A percentile compares a stretch with the other conserved stretches of the same genome.
Conservation (phyloP, 2,329 filamentous ascomycete species). For the Thelonectria olida region DNA sequence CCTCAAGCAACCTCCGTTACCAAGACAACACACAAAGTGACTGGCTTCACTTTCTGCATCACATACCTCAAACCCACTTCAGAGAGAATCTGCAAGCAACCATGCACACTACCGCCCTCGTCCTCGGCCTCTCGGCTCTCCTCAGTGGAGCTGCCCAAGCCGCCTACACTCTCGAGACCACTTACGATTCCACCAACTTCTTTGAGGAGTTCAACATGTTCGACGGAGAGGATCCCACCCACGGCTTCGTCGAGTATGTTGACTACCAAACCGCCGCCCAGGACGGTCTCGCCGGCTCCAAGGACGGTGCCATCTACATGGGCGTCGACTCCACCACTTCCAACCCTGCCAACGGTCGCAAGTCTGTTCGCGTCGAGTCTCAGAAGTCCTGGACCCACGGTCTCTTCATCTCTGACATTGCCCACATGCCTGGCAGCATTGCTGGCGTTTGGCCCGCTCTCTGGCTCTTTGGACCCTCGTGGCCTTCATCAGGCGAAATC, state of each 20-base stretch:
- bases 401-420: conserved; percentile 77
- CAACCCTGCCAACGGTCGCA: conserved; percentile 67
- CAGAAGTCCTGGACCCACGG: conserved; percentile 73
- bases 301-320: conserved; percentile 68
- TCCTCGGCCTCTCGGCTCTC: conserved; percentile 43
- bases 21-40: conserved; percentile 16
- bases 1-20: conserved; percentile 8
- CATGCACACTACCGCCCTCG: conserved; percentile 37
- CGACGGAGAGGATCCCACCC: conserved; percentile 70
- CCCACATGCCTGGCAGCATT: conserved; percentile 76
- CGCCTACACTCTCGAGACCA: conserved; percentile 57
- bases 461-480: conserved; percentile 73
- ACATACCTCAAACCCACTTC: not conserved
- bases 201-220: conserved; percentile 67
- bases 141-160: conserved; percentile 39
- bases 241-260: conserved; percentile 79
- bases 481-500: conserved; percentile 78
- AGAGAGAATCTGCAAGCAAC: conserved; percentile 33
- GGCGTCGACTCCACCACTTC: conserved; percentile 72
- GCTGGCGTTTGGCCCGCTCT: conserved; percentile 84
- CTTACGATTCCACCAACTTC: conserved; percentile 64
- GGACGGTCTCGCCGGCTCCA: conserved; percentile 66
- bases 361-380: conserved; percentile 75
- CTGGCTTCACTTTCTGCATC: conserved; percentile 21
- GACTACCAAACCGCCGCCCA: conserved; percentile 64